phyloP scores from a whole-genome alignment of 345 rosid genomes.

The Acer campestre region DNA sequence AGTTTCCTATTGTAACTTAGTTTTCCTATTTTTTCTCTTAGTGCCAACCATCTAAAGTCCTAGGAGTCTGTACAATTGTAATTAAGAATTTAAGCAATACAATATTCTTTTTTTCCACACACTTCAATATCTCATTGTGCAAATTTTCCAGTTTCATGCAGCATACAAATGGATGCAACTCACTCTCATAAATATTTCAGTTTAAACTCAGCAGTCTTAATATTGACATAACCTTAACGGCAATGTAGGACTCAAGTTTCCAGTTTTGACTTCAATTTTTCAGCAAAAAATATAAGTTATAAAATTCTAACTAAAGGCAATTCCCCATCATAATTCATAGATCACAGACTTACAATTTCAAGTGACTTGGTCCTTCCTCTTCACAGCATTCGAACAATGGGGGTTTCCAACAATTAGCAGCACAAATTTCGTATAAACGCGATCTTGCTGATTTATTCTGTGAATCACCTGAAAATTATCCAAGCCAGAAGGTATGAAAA shows the following conservation, averaged over 20 bases:
- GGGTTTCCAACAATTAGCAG: slow-evolving; percentile 67
- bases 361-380: slow-evolving; percentile 80
- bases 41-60: too few species aligned
- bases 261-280: neutral
- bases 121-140: too few species aligned
- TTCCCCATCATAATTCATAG: neutral
- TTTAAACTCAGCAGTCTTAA: too few species aligned
- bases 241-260: neutral
- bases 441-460: slow-evolving; percentile 55
- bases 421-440: slow-evolving; percentile 61
- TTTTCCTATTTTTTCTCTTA: too few species aligned
- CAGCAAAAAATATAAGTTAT: neutral
- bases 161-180: too few species aligned
- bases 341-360: slow-evolving; percentile 55
- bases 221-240: too few species aligned
- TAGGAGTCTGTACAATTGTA: too few species aligned
- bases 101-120: too few species aligned
- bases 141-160: too few species aligned
- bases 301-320: neutral
- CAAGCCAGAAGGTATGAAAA: neutral
- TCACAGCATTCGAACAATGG: slow-evolving; percentile 69
- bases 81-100: too few species aligned
- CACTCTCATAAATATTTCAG: too few species aligned
- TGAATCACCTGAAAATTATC: slow-evolving; percentile 38
- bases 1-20: too few species aligned